Base-by-base conservation (phyloP, 2,329 filamentous ascomycete species). In the Talaromyces sp. region DNA sequence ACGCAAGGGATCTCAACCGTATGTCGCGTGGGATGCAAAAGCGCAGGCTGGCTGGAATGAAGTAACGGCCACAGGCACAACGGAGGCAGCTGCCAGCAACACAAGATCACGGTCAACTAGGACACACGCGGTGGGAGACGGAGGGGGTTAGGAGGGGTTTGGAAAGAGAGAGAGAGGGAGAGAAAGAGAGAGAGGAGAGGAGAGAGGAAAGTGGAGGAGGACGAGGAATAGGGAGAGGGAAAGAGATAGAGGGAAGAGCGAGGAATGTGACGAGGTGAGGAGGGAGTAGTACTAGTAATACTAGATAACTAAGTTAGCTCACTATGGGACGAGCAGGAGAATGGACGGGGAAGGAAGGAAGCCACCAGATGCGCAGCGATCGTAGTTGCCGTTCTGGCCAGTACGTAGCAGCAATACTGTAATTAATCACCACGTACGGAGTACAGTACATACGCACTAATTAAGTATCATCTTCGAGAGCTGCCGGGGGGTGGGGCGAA, bases 331-430 rank as follows among this genome's bases (percentile, higher is more conserved):
- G 24, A 51, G 46, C 53, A 38, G 19, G 27, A 43, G n/a, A 52
- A 32, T 29, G n/a, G 59, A 57, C 51, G 38, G 59, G 59, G 54
- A 46, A 56, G 59, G 54, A 46, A 52, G 55, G 48, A 41, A 58
- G 59, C 59, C 55, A 57, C 56, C 59, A 61, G 59, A 58, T 55
- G 46, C 50, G 31, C 29, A 35, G 59, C 58, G 59, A 61, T 61
- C 59, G 59, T 57, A 61, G 51, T 32, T 46, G 43, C 43, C 43
- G 43, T 46, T 57, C 48, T 26, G 27, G 26, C 17, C 48, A n/a
- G 48, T 29, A 14, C n/a, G n/a, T 52, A 21, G 43, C 10, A 46
- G 7, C 12, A 21, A 17, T 24, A 43, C 41, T 21, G 17, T 43
- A 43, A n/a, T 19, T 10, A 43, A 43, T 21, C 9, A n/a, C 7